Conservation (phyloP, 495 filamentous ascomycete species). For the Hypoxylon trugodes region DNA sequence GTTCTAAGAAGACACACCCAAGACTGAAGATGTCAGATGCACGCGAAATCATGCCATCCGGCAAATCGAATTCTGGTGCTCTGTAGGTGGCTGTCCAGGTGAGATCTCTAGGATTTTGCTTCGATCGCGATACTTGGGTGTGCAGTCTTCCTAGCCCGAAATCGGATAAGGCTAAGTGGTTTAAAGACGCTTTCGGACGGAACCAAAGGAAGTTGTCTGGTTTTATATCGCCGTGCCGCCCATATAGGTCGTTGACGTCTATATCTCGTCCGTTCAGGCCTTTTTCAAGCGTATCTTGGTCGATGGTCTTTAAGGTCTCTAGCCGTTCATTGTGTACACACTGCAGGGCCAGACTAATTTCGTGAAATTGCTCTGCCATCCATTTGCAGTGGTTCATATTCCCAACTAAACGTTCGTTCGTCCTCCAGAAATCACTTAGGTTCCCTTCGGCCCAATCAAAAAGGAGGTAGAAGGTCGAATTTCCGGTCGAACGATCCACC, state of each 20-base stretch:
- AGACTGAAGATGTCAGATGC: slow-evolving; percentile 36
- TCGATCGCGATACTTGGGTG: slow-evolving; percentile 30
- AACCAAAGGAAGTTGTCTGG: slow-evolving; percentile 53
- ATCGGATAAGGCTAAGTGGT: slow-evolving; percentile 13
- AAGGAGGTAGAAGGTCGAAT: slow-evolving; percentile 25
- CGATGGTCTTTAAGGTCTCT: neutral
- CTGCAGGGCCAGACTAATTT: slow-evolving; percentile 18
- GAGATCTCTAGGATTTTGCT: slow-evolving; percentile 17
- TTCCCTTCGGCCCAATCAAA: slow-evolving; percentile 35
- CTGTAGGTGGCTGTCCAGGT: slow-evolving; percentile 18
- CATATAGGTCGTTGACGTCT: slow-evolving; percentile 40
- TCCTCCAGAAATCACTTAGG: slow-evolving; percentile 29
- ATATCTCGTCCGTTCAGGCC: slow-evolving; percentile 9
- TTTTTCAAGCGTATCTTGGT: neutral
- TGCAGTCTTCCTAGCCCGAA: slow-evolving; percentile 32
- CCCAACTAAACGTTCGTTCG: neutral
- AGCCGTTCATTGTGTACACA: slow-evolving; percentile 30
- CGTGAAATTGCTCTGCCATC: slow-evolving; percentile 36
- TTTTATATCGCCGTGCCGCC: slow-evolving; percentile 51
- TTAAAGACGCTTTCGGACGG: neutral
- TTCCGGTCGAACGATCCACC: neutral
- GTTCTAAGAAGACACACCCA: slow-evolving; percentile 33
- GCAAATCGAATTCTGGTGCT: slow-evolving; percentile 32
- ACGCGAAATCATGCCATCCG: slow-evolving; percentile 17
- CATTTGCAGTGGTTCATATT: slow-evolving; percentile 15